Percentiles rank a stretch among this genome's conserved stretches.
Conservation (phyloP, 2,329 filamentous ascomycete genomes). For the Cladobotryum mycophilum region DNA sequence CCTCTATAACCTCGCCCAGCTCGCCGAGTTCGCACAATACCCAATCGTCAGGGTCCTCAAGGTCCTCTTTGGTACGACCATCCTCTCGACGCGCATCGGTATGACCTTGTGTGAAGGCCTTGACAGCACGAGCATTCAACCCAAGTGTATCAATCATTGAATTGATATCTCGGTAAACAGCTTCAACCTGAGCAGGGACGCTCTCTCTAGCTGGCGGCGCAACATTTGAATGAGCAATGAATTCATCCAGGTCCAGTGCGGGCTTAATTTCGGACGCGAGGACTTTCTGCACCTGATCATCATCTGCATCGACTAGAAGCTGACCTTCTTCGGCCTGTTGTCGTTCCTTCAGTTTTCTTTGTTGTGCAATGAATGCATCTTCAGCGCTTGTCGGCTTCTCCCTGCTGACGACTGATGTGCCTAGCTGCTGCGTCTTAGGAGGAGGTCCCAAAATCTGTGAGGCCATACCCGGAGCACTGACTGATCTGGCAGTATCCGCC, state of each 20-base stretch:
- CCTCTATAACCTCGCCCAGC: conserved; percentile 57
- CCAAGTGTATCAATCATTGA: conserved; percentile 93
- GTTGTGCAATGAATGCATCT: conserved; percentile 44
- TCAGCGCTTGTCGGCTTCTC: conserved; percentile 29
- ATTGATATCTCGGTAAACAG: conserved; percentile 74
- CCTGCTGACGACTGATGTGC: conserved; percentile 34
- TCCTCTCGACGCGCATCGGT: conserved; percentile 45
- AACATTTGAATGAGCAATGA: conserved; percentile 56
- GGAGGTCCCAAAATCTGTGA: conserved; percentile 45
- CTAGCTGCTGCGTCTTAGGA: conserved; percentile 30
- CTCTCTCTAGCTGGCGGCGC: conserved; percentile 48
- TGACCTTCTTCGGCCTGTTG: conserved; percentile 52
- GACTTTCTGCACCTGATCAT: conserved; percentile 59
- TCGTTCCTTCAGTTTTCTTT: conserved; percentile 46
- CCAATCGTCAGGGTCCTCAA: conserved; percentile 65
- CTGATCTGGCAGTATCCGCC: conserved; percentile 48
- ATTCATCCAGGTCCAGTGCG: conserved; percentile 59
- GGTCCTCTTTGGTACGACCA: conserved; percentile 57
- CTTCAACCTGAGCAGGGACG: conserved; percentile 57
- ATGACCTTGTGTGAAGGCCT: conserved; percentile 62
- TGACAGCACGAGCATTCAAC: conserved; percentile 67
- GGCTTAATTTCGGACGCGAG: conserved; percentile 55
- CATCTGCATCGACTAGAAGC: conserved; percentile 60
- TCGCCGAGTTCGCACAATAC: conserved; percentile 69
- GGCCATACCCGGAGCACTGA: conserved; percentile 55